Percentiles rank a stretch among this genome's conserved stretches.
These are phyloP conservation scores for Colletotrichum spaethianum DNA, from an alignment of 2,329 filamentous ascomycete genomes.

Conservation along the genomic window DNA sequence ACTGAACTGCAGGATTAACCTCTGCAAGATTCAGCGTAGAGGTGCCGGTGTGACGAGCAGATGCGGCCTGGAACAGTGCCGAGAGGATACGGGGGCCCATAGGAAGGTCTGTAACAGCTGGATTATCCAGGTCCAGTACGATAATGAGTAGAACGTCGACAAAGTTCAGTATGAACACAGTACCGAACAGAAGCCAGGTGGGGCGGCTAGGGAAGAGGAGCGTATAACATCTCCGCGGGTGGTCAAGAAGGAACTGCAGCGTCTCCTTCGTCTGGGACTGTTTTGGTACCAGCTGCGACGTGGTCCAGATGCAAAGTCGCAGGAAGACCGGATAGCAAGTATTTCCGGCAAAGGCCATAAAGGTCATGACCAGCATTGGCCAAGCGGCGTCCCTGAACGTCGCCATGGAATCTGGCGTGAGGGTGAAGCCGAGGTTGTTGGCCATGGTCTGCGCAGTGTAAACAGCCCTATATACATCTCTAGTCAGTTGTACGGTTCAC, in stretches of 20 bases:
- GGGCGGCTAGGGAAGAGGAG: conserved; percentile 72
- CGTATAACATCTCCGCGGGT: conserved; percentile 75
- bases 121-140: conserved; percentile 66
- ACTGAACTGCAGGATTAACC: conserved; percentile 68
- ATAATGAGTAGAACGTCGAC: conserved; percentile 70
- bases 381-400: conserved; percentile 60
- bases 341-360: conserved; percentile 66
- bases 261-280: conserved; percentile 57
- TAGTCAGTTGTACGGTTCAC: no score
- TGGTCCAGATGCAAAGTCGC: conserved; percentile 70
- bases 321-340: conserved; percentile 72
- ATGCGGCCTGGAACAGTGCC: conserved; percentile 71
- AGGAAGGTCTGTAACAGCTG: conserved; percentile 61
- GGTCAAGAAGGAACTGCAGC: conserved; percentile 71
- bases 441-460: conserved; percentile 59
- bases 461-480: no score
- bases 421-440: conserved; percentile 67
- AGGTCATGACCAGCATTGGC: conserved; percentile 62
- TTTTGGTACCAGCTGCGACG: conserved; percentile 61
- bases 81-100: conserved; percentile 64
- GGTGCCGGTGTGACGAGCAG: conserved; percentile 62
- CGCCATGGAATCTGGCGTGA: conserved; percentile 69
- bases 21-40: conserved; percentile 64
- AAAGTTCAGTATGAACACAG: conserved; percentile 66
- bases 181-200: conserved; percentile 70